Base-by-base conservation (phyloP, 225 moss, liverwort and hornwort species). In the Pseudoscleropodium purum region DNA sequence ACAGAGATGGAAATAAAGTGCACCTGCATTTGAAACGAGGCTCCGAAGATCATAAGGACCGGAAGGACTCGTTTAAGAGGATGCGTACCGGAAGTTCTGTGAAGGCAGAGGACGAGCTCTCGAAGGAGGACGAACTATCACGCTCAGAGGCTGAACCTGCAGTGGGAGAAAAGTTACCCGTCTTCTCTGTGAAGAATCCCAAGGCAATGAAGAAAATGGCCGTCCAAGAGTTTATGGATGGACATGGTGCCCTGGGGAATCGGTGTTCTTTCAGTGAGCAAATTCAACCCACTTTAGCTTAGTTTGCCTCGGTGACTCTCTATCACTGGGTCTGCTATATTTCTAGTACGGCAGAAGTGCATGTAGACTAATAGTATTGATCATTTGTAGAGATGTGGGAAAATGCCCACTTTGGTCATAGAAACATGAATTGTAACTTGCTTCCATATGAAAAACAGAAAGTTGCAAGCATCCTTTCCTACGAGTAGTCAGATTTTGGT, bases 121-220 rank as follows among this genome's bases (percentile, higher is more conserved):
- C 89, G 14, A 93, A 89, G 75, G 93, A 91, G 56, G 91, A 91
- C 75, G 96, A 95, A 75, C 5, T 88, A 51, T 91, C 92, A 25
- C 87, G 89, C 79, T 89, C 91, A 37, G 95, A 95, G 67, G 95
- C 87, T 68, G 90, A 92, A 33, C 84, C 86, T 67, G 75, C 84
- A 4, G 21, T 75, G 5, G 84, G 72, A 18, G 87, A 89, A 8
- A 93, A 91, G 89, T 92, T 91, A 18, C 89, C 94, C 3, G 49
- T 85, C n/a, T 87, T 91, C 37, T 87, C 94, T 34, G 92, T 94
- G 69, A 99, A 95, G 91, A 97, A 99, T 70, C 99, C 99, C 0
- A 99, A 99, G 92, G 94, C 96, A 63, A 99, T 96, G 97, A 99
- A 99, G 90, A 97, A 96, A 88, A 92, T 97, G 91, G 99, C 99